Conservation (phyloP, 2,329 filamentous ascomycete genomes). For the Fusarium caatingaense region DNA sequence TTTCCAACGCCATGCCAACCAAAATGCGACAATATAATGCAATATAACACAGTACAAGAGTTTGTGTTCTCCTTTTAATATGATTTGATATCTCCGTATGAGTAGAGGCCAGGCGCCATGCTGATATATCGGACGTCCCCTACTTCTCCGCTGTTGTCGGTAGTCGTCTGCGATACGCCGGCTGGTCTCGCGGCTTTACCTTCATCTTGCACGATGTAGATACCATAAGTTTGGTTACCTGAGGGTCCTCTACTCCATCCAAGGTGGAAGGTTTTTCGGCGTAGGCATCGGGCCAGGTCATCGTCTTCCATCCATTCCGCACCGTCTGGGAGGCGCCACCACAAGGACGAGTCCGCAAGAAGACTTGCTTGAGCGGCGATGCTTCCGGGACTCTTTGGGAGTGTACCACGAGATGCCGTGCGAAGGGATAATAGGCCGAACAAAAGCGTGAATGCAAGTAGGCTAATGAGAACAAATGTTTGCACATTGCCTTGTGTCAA, state of each 20-base stretch:
- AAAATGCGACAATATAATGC: constrained; percentile 3
- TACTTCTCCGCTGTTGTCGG: constrained; percentile 23
- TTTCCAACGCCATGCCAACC: constrained; percentile 33
- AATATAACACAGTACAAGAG: background rate
- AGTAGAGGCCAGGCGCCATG: constrained; percentile 45
- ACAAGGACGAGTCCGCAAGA: constrained; percentile 45
- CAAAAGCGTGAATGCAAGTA: constrained; percentile 39
- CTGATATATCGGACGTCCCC: constrained; percentile 40
- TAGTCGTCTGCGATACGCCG: constrained; percentile 11
- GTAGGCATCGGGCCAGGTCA: constrained; percentile 41
- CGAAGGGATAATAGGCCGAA: constrained; percentile 41
- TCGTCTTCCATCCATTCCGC: constrained; percentile 46
- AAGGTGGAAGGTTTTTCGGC: constrained; percentile 45
- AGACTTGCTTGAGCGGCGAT: constrained; percentile 48
- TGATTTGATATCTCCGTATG: constrained; percentile 41
- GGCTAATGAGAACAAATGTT: constrained; percentile 38
- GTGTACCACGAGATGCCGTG: constrained; percentile 34
- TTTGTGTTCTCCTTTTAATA: constrained; percentile 32
- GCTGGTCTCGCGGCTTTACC: constrained; percentile 33
- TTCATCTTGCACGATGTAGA: constrained; percentile 46
- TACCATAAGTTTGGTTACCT: constrained; percentile 41
- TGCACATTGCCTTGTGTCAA: constrained; percentile 40
- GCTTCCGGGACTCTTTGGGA: constrained; percentile 46
- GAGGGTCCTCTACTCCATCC: constrained; percentile 38
- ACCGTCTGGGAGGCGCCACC: constrained; percentile 45